Percentiles rank a stretch among this genome's conserved stretches.
Evolutionary conservation across 805 yeast species (phyloP).

Genomic region (Lipomyces yamanashiensis): DNA sequence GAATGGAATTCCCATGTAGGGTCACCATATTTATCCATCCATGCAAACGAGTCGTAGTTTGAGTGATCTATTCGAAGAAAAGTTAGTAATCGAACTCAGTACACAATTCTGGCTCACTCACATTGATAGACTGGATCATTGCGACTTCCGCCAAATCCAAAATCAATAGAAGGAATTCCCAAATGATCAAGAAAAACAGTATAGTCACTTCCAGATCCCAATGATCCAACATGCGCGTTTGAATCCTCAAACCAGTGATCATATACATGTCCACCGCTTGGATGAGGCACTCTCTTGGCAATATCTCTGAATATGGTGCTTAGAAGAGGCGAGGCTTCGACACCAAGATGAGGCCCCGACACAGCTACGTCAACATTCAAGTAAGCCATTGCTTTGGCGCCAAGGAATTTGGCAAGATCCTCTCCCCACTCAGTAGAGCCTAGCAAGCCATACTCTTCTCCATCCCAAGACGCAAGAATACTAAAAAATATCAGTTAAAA

Average conservation of each 20-base stretch:
- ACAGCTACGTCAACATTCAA: constrained; percentile 71
- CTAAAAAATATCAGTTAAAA: constrained; percentile 3
- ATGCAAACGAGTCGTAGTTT: constrained; percentile 58
- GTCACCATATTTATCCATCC: constrained; percentile 71
- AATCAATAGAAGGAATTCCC: constrained; percentile 56
- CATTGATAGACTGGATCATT: constrained; percentile 61
- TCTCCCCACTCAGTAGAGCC: constrained; percentile 85
- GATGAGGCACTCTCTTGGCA: constrained; percentile 55
- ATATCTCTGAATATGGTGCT: constrained; percentile 52
- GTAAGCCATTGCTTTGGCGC: constrained; percentile 63
- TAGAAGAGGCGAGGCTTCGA: constrained; percentile 65
- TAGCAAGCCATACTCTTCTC: constrained; percentile 70
- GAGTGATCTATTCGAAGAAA: constrained; percentile 58
- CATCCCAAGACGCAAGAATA: constrained; percentile 79
- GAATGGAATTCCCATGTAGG: constrained; percentile 66
- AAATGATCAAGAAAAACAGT: constrained; percentile 51
- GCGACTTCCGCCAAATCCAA: constrained; percentile 54
- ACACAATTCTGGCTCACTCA: neutral
- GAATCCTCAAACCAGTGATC: constrained; percentile 44
- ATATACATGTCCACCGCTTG: constrained; percentile 47
- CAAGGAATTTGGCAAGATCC: constrained; percentile 54
- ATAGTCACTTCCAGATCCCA: constrained; percentile 76
- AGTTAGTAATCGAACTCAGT: neutral
- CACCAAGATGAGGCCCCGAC: constrained; percentile 56
- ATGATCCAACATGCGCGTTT: constrained; percentile 49